Evolutionary conservation across 768 basidiomycete genomes (phyloP).

Genomic region (Tricholoma furcatifolium): DNA sequence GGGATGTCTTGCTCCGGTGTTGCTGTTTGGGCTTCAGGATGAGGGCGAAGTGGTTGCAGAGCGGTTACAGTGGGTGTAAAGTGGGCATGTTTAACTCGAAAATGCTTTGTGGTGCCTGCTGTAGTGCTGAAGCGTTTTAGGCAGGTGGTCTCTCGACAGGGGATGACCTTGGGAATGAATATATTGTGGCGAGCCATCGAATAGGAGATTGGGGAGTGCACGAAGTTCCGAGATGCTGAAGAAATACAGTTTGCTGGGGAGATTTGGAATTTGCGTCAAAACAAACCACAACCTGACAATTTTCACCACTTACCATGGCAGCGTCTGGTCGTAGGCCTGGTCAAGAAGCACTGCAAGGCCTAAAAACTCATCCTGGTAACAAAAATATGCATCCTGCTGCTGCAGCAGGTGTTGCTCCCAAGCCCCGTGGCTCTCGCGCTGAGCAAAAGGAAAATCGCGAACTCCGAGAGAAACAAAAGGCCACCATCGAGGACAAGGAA

Average conservation of each 20-base stretch:
- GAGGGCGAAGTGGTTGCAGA: no score
- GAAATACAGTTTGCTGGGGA: no score
- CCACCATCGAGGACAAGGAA: background rate
- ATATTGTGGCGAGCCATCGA: background rate
- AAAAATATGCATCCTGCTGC: background rate
- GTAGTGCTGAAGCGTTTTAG: background rate
- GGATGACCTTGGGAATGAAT: background rate
- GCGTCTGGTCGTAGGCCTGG: background rate
- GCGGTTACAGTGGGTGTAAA: background rate
- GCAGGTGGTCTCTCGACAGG: background rate
- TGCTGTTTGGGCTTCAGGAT: no score
- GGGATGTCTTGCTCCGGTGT: no score
- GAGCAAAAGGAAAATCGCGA: background rate
- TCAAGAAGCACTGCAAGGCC: background rate
- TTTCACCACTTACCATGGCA: background rate
- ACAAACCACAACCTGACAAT: no score
- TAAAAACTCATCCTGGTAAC: background rate
- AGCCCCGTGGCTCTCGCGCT: background rate
- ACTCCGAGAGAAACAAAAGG: background rate
- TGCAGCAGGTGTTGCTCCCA: background rate
- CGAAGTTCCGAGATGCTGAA: no score
- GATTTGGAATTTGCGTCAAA: no score
- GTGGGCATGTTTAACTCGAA: background rate
- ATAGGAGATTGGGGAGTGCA: no score
- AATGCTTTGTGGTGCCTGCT: background rate